Evolutionary conservation across 345 rosid species (phyloP), one percentile per base, ranked within the genome.

Genomic region (Boechera retrofracta): DNA sequence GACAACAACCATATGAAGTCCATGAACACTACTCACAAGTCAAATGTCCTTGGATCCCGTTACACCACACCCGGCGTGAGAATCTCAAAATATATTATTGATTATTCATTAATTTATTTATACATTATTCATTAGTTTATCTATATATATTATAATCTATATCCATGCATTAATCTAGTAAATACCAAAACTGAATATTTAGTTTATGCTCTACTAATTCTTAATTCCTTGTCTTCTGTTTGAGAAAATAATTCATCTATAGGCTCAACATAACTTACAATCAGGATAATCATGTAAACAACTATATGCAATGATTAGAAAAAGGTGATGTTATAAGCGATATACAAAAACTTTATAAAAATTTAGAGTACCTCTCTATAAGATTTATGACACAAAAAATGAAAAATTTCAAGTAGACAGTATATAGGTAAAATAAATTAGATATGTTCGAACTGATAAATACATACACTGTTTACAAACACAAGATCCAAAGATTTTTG

Each of bases 41-140:
- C 80, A 77, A 77, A 38, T 70, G 65, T 77, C 52, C 75, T 77
- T 70, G 75, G 75, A 77, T 77, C 75, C 26, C 64, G 80, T 63
- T 77, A 53, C 69, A 62, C 70, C 52, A 48, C 67, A 48, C 39
- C 48, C 32, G 29, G 56, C 36, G 55, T 68, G 78, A 75, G 47
- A 67, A 60, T 76, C 63, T 66, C 44, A 32, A 29, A n/a, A 31
- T 64, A 47, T 3, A 65, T 65, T 3, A 15, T 39, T n/a, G 9
- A 44, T 44, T 10, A 61, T 61, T 35, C 8, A 6, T 31, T 44
- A 4, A 16, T 26, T 47, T 4, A 7, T 21, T 26, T 24, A 1
- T 12, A 15, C 12, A 11, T 15, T 36, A 51, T 55, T 28, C 15
- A 28, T 54, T 44, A 13, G 6, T 12, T 3, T 44, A 44, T 11